A percentile compares a stretch with the other conserved stretches of the same genome.
Evolutionary conservation across 306 rosid genomes (phyloP).

Genomic region (Rosa multiflora): DNA sequence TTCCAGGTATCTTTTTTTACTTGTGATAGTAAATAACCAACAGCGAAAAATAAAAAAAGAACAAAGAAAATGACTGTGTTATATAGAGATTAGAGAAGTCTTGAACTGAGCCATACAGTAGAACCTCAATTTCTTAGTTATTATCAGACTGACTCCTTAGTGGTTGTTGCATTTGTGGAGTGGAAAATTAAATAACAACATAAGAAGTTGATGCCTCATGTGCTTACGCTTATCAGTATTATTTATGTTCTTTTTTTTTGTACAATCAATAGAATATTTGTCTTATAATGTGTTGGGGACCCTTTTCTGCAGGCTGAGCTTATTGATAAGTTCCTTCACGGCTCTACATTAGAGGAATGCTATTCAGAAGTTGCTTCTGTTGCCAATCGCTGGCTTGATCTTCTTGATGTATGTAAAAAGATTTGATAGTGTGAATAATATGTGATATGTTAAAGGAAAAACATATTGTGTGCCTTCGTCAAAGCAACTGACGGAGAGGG

Average conservation of each 20-base stretch:
- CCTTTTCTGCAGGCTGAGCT: conserved; percentile 84
- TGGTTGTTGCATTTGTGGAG: not conserved
- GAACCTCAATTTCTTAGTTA: not conserved
- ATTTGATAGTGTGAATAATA: too few species aligned
- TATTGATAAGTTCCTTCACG: conserved; percentile 90
- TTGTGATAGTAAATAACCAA: not conserved
- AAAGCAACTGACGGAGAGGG: too few species aligned
- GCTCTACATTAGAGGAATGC: conserved; percentile 87
- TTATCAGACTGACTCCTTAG: not conserved
- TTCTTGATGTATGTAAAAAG: too few species aligned
- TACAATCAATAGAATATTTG: not conserved
- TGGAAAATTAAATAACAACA: not conserved
- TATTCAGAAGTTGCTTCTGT: conserved; percentile 88
- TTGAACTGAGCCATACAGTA: not conserved
- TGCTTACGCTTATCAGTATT: not conserved
- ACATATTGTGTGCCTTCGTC: too few species aligned
- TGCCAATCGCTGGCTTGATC: conserved; percentile 95
- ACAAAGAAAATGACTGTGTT: not conserved
- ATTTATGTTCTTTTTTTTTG: not conserved
- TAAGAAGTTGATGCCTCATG: not conserved
- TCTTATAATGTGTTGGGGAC: conserved; percentile 2
- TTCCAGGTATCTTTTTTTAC: conserved; percentile 68
- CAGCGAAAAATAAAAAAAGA: too few species aligned
- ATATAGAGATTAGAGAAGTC: not conserved
- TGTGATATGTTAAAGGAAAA: too few species aligned